Conservation (phyloP, 176 grass and related monocot genomes). For the Bonia amplexicaulis region DNA sequence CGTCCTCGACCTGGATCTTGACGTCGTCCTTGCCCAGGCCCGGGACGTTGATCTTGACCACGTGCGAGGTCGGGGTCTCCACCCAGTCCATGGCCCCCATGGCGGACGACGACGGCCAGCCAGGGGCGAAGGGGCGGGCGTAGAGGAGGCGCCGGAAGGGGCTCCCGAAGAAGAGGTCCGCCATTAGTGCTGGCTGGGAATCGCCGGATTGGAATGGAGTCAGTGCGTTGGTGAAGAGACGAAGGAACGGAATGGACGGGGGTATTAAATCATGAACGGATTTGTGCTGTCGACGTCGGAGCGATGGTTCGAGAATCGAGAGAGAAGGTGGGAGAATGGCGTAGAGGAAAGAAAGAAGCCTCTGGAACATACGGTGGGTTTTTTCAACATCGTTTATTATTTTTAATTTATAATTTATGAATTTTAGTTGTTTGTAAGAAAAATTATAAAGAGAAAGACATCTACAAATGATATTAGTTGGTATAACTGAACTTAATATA, state of each 20-base stretch:
- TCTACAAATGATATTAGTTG: too few species aligned
- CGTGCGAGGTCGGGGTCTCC: slow-evolving; percentile 71
- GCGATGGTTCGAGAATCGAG: slow-evolving; percentile 32
- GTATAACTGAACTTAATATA: too few species aligned
- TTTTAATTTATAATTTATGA: too few species aligned
- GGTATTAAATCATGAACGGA: neutral
- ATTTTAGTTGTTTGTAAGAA: too few species aligned
- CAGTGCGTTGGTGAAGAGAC: neutral
- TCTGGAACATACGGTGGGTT: neutral
- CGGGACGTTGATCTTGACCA: slow-evolving; percentile 67
- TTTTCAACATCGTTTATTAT: too few species aligned
- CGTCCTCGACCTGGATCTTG: slow-evolving; percentile 74
- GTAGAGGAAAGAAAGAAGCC: neutral
- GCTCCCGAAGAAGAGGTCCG: slow-evolving; percentile 48
- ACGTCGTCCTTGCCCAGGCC: slow-evolving; percentile 70
- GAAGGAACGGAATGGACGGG: neutral
- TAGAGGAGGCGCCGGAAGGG: slow-evolving; percentile 61
- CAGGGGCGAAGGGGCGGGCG: slow-evolving; percentile 29
- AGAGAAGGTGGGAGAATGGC: neutral
- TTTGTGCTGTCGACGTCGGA: neutral
- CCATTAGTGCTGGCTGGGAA: slow-evolving; percentile 12
- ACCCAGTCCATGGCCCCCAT: slow-evolving; percentile 73
- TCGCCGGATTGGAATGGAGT: neutral
- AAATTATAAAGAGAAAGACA: too few species aligned
- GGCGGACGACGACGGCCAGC: slow-evolving; percentile 28